Conservation (phyloP, 768 basidiomycete species). For the Termitomyces titanicus region DNA sequence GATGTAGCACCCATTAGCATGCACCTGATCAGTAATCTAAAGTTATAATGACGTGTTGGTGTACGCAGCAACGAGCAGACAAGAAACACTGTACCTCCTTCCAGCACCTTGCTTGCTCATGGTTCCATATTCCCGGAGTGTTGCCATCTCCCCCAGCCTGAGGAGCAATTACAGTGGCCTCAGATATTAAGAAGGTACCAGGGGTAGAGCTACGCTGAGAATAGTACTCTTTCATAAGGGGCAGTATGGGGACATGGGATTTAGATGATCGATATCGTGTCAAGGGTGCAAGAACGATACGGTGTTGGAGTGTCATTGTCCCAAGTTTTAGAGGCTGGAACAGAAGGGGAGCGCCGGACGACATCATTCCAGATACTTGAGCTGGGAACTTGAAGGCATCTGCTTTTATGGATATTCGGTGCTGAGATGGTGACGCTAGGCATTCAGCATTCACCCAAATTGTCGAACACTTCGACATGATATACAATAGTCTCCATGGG, state of each 20-base stretch:
- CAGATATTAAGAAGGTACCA: conserved; percentile 50
- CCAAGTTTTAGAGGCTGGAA: conserved; percentile 5
- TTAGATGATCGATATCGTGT: conserved; percentile 4
- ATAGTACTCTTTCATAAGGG: conserved; percentile 42
- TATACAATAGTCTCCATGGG: no score
- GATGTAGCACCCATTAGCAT: conserved; percentile 44
- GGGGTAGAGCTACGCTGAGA: conserved; percentile 38
- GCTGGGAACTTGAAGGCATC: neutral
- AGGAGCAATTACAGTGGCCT: conserved; percentile 45
- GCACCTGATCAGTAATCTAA: conserved; percentile 38
- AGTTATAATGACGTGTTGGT: neutral
- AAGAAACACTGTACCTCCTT: neutral
- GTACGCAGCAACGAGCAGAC: neutral
- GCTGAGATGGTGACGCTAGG: no score
- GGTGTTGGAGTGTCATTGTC: neutral
- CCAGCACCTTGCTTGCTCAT: conserved; percentile 22
- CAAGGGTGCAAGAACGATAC: conserved; percentile 7
- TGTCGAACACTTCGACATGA: no score
- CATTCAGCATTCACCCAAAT: no score
- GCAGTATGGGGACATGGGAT: conserved; percentile 27
- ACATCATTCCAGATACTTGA: neutral
- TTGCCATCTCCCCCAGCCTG: conserved; percentile 40
- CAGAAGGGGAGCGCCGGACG: neutral
- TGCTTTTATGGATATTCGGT: no score
- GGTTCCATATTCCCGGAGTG: conserved; percentile 56